A percentile compares a stretch with the other conserved stretches of the same genome.
Evolutionary conservation across 257 asterid species (phyloP).

Genomic region (Nicotiana attenuata): DNA sequence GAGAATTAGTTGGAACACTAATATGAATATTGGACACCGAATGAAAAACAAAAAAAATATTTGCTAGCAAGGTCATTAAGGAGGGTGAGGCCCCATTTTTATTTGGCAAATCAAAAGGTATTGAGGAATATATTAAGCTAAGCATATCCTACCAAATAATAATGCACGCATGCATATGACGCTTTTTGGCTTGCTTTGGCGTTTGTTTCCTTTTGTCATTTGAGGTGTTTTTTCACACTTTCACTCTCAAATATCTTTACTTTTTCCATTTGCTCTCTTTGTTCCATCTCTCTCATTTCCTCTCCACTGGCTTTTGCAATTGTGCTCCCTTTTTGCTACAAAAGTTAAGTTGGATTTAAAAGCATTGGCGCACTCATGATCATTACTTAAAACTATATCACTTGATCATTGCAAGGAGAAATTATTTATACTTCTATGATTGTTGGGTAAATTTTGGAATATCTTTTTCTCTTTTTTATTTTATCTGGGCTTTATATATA

Average conservation of each 20-base stretch:
- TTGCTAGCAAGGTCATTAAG: no score
- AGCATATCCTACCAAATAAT: constrained; percentile 13
- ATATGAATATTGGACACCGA: no score
- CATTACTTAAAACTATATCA: neutral
- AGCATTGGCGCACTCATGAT: neutral
- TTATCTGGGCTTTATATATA: neutral
- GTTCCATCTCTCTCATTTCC: neutral
- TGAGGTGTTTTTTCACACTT: neutral
- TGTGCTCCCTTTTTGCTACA: neutral
- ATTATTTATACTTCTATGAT: neutral
- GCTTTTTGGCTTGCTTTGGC: constrained; percentile 6
- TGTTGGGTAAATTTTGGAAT: neutral
- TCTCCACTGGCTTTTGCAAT: neutral
- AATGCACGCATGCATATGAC: constrained; percentile 17
- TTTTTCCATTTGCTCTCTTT: neutral
- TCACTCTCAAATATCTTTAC: neutral
- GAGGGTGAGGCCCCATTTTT: neutral
- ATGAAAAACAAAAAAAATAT: no score
- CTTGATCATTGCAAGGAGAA: neutral
- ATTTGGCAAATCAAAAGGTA: neutral
- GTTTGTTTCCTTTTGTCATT: constrained; percentile 5
- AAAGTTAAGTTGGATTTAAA: constrained; percentile 4
- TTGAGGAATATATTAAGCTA: neutral
- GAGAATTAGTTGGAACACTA: no score
- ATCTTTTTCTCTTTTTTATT: neutral